Base-by-base conservation (phyloP, 495 filamentous ascomycete species). In the Sabuloglossum arenarium region DNA sequence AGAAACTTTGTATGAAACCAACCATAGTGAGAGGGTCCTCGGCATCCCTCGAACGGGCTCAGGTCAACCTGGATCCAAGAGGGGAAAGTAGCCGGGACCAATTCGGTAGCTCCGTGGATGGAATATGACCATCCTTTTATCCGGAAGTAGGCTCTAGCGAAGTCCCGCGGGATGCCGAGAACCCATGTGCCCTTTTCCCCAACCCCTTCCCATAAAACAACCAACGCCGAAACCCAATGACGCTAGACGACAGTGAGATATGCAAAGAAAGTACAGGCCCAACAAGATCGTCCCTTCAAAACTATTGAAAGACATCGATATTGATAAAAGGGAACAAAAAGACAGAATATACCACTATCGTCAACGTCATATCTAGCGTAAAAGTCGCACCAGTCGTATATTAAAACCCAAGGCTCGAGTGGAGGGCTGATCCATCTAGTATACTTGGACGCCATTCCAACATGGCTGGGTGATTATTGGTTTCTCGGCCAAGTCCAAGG, bases 401-500 rank as follows among this genome's bases (percentile, higher is more conserved):
- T 43, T 43, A 43, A 43, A 43, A 16, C 21, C 39, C 19, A 43
- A 43, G 39, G 39, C 19, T 12, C 12, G 39, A 21, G 6, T 39
- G 34, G 11, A 32, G 30, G 30, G 4, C 34, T 16, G 6, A 10
- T 43, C 47, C 21, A n/a, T 14, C 16, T 30, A 56, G 45, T 53
- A 50, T 24, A 53, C 55, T 9, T 23, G 55, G 27, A 56, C 31
- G 28, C 43, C 19, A 19, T 21, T 12, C n/a, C 24, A 8, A 29
- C 25, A 56, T 4, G 55, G 23, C n/a, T 53, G 55, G 29, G 45
- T 12, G 11, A 29, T 23, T 19, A 56, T 23, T 23, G 28, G 19
- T 39, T 49, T 56, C 10, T 47, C 11, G 10, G 19, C 34, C 27
- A 58, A 24, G 28, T 55, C 56, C 56, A 58, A 57, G 49, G 50